phyloP scores from a whole-genome alignment of 2,329 filamentous ascomycete species.

The Alternaria conjuncta region DNA sequence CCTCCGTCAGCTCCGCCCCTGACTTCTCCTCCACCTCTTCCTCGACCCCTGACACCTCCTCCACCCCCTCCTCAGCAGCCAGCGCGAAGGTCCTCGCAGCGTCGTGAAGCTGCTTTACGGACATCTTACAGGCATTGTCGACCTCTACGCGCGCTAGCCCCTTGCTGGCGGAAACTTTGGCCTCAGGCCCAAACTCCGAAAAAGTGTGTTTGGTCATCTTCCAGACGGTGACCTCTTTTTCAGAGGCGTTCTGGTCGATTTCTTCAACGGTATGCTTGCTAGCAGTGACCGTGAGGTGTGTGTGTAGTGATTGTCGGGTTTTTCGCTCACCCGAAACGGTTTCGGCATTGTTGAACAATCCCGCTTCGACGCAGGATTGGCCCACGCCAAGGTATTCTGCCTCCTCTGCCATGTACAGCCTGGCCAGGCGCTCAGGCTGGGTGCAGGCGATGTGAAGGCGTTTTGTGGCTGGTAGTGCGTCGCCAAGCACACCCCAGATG shows the following conservation, averaged over 20 bases:
- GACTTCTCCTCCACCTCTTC: slow-evolving; percentile 1
- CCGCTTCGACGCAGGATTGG: slow-evolving; percentile 14
- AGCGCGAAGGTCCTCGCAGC: not conserved
- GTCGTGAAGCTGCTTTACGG: not conserved
- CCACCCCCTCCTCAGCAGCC: not conserved
- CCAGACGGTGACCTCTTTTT: slow-evolving; percentile 2
- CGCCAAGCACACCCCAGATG: slow-evolving; percentile 13
- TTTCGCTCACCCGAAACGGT: slow-evolving; percentile 15
- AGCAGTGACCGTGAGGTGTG: slow-evolving; percentile 8
- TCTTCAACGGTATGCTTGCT: slow-evolving; percentile 2
- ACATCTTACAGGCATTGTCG: not conserved
- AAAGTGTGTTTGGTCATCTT: slow-evolving; percentile 1
- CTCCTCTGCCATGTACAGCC: slow-evolving; percentile 22
- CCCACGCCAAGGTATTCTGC: slow-evolving; percentile 19
- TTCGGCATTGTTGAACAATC: slow-evolving; percentile 13
- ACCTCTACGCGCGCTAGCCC: slow-evolving; percentile 3
- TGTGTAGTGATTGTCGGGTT: slow-evolving; percentile 9
- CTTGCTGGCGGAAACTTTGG: slow-evolving; percentile 5
- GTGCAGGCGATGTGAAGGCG: slow-evolving; percentile 15
- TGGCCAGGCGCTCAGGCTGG: slow-evolving; percentile 12
- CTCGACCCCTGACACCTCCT: not conserved
- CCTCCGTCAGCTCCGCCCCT: slow-evolving; percentile 13
- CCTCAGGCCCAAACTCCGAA: slow-evolving; percentile 10
- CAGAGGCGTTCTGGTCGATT: not conserved
- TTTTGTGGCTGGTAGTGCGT: slow-evolving; percentile 11